Percentiles rank a stretch among this genome's conserved stretches.
These are phyloP conservation scores for Arabidopsis lyrata DNA, from an alignment of 441 rosid genomes.

Conservation along the genomic window DNA sequence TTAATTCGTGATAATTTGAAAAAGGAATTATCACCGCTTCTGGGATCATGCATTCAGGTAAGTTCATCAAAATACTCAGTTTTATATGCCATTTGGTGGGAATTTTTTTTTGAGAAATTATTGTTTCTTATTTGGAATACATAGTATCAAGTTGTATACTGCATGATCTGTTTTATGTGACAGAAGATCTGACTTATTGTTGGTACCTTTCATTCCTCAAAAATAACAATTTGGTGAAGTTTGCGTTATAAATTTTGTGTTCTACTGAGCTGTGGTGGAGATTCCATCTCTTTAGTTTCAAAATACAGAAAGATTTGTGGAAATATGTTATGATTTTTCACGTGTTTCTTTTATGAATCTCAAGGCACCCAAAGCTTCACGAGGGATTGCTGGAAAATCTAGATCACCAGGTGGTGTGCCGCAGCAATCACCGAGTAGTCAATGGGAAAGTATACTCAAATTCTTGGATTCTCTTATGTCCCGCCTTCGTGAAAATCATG, in stretches of 20 bases:
- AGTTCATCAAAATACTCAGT: constrained; percentile 24
- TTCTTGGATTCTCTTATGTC: constrained; percentile 94
- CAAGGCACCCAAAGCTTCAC: constrained; percentile 87
- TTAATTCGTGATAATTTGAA: constrained; percentile 95
- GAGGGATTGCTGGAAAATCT: constrained; percentile 79
- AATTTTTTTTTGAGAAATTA: not conserved
- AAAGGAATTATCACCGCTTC: constrained; percentile 89
- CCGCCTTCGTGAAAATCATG: constrained; percentile 82
- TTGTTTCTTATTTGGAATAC: not conserved
- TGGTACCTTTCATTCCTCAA: constrained; percentile 1
- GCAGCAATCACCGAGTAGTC: constrained; percentile 75
- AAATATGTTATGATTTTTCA: constrained; percentile 20
- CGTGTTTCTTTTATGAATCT: constrained; percentile 20
- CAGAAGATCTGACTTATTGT: constrained; percentile 13
- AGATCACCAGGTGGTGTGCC: constrained; percentile 75
- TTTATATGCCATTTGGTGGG: constrained; percentile 8
- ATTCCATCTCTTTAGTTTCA: constrained; percentile 19
- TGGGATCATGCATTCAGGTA: constrained; percentile 93
- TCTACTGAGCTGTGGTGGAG: constrained; percentile 11
- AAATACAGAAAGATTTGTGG: constrained; percentile 8
- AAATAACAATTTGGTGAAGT: not conserved
- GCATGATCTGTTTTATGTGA: constrained; percentile 20
- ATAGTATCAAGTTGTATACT: constrained; percentile 11
- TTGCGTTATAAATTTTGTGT: constrained; percentile 8
- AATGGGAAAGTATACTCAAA: constrained; percentile 91